phyloP scores from a whole-genome alignment of 1,284 basidiomycete species.

The Athelia sp. region DNA sequence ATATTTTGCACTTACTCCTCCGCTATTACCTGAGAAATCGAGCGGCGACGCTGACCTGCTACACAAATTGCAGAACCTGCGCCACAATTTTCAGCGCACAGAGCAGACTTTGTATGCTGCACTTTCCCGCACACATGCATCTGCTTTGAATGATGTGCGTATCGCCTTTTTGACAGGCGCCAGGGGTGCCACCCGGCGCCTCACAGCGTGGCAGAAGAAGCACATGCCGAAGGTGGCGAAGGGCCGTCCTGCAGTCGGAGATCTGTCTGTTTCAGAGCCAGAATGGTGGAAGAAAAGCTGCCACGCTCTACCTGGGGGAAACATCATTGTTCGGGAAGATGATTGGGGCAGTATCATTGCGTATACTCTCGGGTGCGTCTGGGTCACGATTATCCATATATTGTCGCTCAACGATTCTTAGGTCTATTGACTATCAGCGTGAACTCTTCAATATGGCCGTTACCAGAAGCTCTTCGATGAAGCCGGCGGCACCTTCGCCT shows the following conservation, averaged over 20 bases:
- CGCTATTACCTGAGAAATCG: conserved; percentile 5
- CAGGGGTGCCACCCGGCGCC: conserved; percentile 41
- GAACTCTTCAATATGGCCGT: conserved; percentile 47
- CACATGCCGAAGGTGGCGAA: conserved; percentile 31
- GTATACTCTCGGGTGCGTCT: conserved; percentile 59
- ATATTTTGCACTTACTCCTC: conserved; percentile 8
- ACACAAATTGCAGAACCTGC: conserved; percentile 42
- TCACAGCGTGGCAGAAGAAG: conserved; percentile 62
- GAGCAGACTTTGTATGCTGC: conserved; percentile 56
- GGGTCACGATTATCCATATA: background rate
- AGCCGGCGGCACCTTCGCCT: conserved; percentile 17
- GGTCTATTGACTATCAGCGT: conserved; percentile 56
- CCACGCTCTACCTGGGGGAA: conserved; percentile 64
- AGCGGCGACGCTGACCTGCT: conserved; percentile 21
- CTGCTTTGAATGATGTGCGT: conserved; percentile 58
- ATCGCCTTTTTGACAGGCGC: conserved; percentile 48
- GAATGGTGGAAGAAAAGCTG: conserved; percentile 58
- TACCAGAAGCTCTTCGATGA: conserved; percentile 14
- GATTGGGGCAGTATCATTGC: conserved; percentile 76
- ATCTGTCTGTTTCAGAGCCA: conserved; percentile 40
- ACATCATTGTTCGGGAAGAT: conserved; percentile 61
- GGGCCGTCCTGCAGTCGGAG: conserved; percentile 12
- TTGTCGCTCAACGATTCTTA: conserved; percentile 17
- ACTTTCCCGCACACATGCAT: conserved; percentile 39
- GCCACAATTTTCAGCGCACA: conserved; percentile 49